Evolutionary conservation across 768 basidiomycete species (phyloP), one percentile per base, ranked within the genome.

Genomic region (Tricholoma furcatifolium): DNA sequence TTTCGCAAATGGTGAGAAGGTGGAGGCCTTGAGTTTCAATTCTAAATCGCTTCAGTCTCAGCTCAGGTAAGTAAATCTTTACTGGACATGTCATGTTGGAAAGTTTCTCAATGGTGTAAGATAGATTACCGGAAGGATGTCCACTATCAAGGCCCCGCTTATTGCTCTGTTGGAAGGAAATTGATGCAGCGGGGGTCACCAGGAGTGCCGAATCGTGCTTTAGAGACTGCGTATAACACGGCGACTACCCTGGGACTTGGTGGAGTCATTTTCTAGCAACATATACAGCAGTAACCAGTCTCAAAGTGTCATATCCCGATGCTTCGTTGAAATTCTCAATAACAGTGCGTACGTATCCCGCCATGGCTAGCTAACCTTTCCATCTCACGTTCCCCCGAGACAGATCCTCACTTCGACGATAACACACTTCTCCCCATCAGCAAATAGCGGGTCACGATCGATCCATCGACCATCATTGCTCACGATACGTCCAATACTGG

Each of bases 361-460:
- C 31, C 34, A 10, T 35, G 41, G 10, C 31, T 7, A 23, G 23
- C 42, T 23, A 47, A 47, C 8, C 11, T 44, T 53, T 4, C 36
- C 31, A n/a, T 18, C 9, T 47, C 7, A 8, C 15, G 31, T 36
- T 31, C 40, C 34, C 23, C n/a, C n/a, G n/a, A 75, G 73, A 72
- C 65, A 45, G 73, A 74, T 43, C 69, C 70, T 21, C 66, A 74
- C 55, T 74, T 73, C 1, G 58, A 67, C 17, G 73, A 74, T 54
- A 66, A 70, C 53, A 71, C 67, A 1, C 66, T 76, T 10, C 62
- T 74, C 6, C 73, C 74, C 8, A 74, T 70, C 2, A 62, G 52
- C 18, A 63, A 70, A 43, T 74, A 73, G 72, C 67, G 65, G 20
- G 54, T 74, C 21, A 73, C 73, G 12, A 73, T 76, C 47, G 73